Percentiles rank a stretch among this genome's conserved stretches.
phyloP scores from a whole-genome alignment of 2,329 filamentous ascomycete species.

The Penicillium brevicompactum region DNA sequence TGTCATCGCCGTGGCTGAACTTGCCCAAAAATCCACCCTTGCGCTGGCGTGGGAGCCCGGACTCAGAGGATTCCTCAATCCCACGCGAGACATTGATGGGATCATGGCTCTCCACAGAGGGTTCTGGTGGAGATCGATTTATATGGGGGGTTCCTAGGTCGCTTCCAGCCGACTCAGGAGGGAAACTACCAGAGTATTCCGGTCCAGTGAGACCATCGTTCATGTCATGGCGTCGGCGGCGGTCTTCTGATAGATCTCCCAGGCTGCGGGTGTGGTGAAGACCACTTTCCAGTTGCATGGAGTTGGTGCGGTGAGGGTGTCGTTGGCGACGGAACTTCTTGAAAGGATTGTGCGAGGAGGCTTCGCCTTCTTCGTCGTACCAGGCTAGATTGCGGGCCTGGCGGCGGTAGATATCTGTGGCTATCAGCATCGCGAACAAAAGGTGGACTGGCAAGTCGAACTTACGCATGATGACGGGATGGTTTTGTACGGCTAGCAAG shows the following conservation, averaged over 20 bases:
- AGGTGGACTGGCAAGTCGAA: not conserved
- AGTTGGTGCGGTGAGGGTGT: conserved; percentile 24
- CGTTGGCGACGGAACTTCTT: conserved; percentile 38
- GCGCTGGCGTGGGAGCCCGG: conserved; percentile 28
- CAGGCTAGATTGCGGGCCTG: conserved; percentile 43
- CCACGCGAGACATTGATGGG: conserved; percentile 33
- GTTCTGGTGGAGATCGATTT: conserved; percentile 13
- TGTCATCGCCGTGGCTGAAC: conserved; percentile 15
- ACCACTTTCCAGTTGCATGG: conserved; percentile 36
- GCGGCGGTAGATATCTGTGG: conserved; percentile 42
- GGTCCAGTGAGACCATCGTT: conserved; percentile 24
- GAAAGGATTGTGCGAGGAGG: conserved; percentile 44
- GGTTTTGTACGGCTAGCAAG: not conserved
- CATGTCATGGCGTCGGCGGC: conserved; percentile 27
- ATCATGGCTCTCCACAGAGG: conserved; percentile 32
- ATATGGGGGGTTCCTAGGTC: conserved; percentile 16
- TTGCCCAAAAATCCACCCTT: conserved; percentile 23
- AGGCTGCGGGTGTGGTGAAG: conserved; percentile 23
- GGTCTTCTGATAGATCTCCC: conserved; percentile 28
- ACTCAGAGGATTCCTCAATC: conserved; percentile 15
- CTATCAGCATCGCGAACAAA: conserved; percentile 4
- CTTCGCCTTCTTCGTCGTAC: conserved; percentile 44
- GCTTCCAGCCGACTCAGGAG: conserved; percentile 28
- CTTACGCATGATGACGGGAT: conserved; percentile 7
- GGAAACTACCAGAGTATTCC: conserved; percentile 29